phyloP scores from a whole-genome alignment of 495 filamentous ascomycete species.

The Ramalina intermedia region DNA sequence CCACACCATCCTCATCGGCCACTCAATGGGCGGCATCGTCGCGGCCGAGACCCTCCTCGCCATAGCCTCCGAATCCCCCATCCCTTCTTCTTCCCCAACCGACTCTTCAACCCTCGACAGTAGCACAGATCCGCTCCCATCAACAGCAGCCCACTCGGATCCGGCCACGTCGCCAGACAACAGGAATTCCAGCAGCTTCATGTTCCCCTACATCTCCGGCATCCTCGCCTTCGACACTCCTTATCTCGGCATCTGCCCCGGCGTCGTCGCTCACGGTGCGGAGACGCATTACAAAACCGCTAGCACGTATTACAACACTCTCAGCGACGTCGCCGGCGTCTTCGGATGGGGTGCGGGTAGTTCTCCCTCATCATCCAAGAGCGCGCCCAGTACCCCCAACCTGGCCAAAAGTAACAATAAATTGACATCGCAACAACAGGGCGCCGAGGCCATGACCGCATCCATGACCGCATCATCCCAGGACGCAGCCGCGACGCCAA shows the following conservation, averaged over 20 bases:
- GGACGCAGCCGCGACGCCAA: constrained; percentile 40
- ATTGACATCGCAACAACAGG: constrained; percentile 4
- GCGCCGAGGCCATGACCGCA: constrained; percentile 9
- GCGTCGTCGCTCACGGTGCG: constrained; percentile 77
- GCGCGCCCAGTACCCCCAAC: constrained; percentile 5
- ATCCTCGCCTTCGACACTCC: constrained; percentile 93
- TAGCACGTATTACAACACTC: constrained; percentile 49
- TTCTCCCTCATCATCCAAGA: constrained; percentile 1
- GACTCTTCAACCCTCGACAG: background rate
- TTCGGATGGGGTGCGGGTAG: constrained; percentile 40
- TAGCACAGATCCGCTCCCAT: constrained; percentile 5
- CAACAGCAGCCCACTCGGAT: constrained; percentile 13
- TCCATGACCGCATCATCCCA: constrained; percentile 22
- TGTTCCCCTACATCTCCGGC: constrained; percentile 62
- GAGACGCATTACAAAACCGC: constrained; percentile 72
- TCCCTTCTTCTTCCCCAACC: constrained; percentile 18
- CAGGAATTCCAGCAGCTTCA: constrained; percentile 27
- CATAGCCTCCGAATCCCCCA: constrained; percentile 52
- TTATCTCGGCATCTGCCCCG: constrained; percentile 77
- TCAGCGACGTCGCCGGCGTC: constrained; percentile 45
- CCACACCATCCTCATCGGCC: constrained; percentile 69
- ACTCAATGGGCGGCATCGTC: constrained; percentile 96
- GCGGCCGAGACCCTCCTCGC: constrained; percentile 72
- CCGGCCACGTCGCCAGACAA: constrained; percentile 11
- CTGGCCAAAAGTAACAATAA: constrained; percentile 13